Conservation (phyloP, 176 grass and related monocot genomes). For the Poa annua region DNA sequence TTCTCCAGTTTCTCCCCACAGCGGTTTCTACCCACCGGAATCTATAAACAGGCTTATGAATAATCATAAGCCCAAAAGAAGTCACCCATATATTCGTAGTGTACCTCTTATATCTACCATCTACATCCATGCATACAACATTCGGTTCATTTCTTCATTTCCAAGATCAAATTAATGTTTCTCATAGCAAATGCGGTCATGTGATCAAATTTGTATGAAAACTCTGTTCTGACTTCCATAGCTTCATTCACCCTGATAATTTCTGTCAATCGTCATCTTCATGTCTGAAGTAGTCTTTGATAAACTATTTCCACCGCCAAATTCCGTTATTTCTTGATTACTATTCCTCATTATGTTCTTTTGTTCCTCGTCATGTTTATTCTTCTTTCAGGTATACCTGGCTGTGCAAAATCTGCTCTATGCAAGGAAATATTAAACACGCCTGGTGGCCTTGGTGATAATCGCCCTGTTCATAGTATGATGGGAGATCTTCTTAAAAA, state of each 20-base stretch:
- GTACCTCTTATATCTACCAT: neutral
- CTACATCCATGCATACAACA: neutral
- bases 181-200: neutral
- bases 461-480: constrained; percentile 85
- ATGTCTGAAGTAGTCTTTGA: constrained; percentile 12
- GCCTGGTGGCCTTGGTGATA: constrained; percentile 79
- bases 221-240: neutral
- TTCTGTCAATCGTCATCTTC: constrained; percentile 8
- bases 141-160: neutral
- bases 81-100: neutral
- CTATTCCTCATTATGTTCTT: neutral
- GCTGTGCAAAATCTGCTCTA: constrained; percentile 95
- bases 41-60: too few relatives aligned
- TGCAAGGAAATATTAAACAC: constrained; percentile 87
- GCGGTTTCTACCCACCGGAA: too few relatives aligned
- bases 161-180: neutral
- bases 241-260: constrained; percentile 15
- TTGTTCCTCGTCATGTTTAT: constrained; percentile 23
- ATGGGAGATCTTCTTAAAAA: constrained; percentile 99
- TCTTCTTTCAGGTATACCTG: constrained; percentile 84
- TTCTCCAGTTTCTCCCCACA: too few relatives aligned
- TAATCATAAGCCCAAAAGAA: too few relatives aligned
- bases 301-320: constrained; percentile 15
- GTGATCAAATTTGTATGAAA: neutral
- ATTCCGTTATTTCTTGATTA: neutral